These are phyloP conservation scores for Suhomyces emberorum DNA, from an alignment of 805 yeast species.

Conservation along the genomic window DNA sequence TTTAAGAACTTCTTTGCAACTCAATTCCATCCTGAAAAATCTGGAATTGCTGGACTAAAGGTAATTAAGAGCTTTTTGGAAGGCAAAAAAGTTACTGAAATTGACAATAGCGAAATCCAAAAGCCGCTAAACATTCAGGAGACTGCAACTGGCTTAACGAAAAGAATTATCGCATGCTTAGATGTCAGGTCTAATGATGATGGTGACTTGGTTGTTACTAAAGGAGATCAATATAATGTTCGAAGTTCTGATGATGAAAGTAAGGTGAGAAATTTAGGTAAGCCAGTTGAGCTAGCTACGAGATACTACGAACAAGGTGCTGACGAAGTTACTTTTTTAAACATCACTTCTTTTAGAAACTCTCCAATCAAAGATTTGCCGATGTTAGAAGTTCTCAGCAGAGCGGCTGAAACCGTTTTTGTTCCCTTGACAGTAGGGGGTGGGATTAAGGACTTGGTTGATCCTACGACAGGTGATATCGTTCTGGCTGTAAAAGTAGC, in stretches of 20 bases:
- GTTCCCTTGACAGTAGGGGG: constrained; percentile 99
- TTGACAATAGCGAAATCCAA: constrained; percentile 23
- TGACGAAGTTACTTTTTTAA: constrained; percentile 91
- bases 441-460: constrained; percentile 87
- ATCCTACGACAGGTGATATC: constrained; percentile 69
- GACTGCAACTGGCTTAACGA: constrained; percentile 65
- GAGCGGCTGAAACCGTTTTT: constrained; percentile 85
- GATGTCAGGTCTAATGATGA: constrained; percentile 94
- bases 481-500: constrained; percentile 92
- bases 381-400: constrained; percentile 83
- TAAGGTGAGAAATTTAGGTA: constrained; percentile 88
- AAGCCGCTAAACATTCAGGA: constrained; percentile 22
- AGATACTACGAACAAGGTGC: constrained; percentile 93
- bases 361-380: constrained; percentile 93
- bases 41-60: constrained; percentile 85
- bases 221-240: constrained; percentile 98
- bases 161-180: constrained; percentile 91
- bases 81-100: constrained; percentile 30
- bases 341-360: constrained; percentile 93
- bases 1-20: constrained; percentile 86
- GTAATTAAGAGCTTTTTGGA: constrained; percentile 71
- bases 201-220: constrained; percentile 96
- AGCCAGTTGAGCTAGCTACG: constrained; percentile 92
- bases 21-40: constrained; percentile 98
- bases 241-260: constrained; percentile 41